phyloP scores from a whole-genome alignment of 176 grass and related monocot species.

The Carex myosuroides region DNA sequence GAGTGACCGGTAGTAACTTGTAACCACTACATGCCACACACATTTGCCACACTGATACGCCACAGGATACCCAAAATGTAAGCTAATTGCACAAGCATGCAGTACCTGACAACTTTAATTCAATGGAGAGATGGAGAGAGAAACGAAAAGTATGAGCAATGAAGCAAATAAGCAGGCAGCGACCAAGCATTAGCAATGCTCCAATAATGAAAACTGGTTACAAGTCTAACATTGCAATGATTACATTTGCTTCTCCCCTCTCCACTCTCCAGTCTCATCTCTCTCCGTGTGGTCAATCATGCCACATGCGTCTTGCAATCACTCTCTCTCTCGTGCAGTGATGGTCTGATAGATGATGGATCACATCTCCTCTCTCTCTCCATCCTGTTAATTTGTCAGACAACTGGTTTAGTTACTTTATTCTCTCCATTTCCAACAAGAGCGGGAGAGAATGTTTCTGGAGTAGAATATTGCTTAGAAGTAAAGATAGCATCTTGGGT shows the following conservation, averaged over 20 bases:
- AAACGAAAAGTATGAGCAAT: not conserved
- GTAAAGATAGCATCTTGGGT: constrained; percentile 12
- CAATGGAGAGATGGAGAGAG: constrained; percentile 18
- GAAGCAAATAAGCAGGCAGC: not conserved
- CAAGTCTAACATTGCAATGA: constrained; percentile 15
- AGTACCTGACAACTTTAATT: constrained; percentile 8
- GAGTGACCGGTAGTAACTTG: no score
- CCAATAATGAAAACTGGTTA: constrained; percentile 15
- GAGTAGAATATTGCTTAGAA: constrained; percentile 17
- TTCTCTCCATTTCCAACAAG: constrained; percentile 12
- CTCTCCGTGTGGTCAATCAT: constrained; percentile 61
- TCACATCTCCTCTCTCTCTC: constrained; percentile 8
- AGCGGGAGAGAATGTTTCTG: not conserved
- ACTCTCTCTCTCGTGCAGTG: constrained; percentile 17
- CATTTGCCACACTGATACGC: not conserved
- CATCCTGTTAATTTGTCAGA: constrained; percentile 6
- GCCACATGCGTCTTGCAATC: constrained; percentile 53
- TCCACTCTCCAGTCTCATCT: not conserved
- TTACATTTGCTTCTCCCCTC: not conserved
- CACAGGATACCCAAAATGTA: not conserved
- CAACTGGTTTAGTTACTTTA: not conserved
- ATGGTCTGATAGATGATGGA: constrained; percentile 3
- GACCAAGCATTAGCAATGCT: constrained; percentile 20
- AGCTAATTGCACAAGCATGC: not conserved
- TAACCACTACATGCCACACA: not conserved